Base-by-base conservation (phyloP, 2,329 filamentous ascomycete species). In the Alternaria triticina region DNA sequence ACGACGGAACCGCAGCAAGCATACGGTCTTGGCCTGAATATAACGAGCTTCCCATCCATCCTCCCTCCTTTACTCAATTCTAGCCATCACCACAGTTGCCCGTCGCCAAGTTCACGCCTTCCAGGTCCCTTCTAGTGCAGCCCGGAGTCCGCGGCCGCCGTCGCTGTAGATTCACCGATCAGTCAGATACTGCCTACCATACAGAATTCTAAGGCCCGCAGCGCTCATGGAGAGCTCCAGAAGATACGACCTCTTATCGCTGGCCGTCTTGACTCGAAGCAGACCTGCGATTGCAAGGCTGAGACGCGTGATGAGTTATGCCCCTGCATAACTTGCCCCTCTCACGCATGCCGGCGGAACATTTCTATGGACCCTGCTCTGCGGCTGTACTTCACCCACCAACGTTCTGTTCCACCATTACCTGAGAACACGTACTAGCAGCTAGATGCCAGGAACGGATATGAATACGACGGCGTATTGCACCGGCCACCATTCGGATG, bases 271-370 rank as follows among this genome's bases (percentile, higher is more conserved):
- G 54, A 47, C 12, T 54, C 17, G 10, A 8, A 9, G 28, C 30
- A 22, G 52, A 22, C 40, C 15, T 40, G 25, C 17, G 30, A 47
- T n/a, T 45, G 49, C 43, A 55, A 50, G 33, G 55, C 55, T 57
- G 49, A 59, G 17, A 59, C 43, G 49, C 49, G 47, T 49, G 49
- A 33, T 25, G 17, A 62, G 50, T 55, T 52, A 28, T 61, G 56
- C 44, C 55, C 43, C 58, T 62, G 60, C 59, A 65, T 65, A 55
- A 59, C 46, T 43, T 62, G 43, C 59, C 59, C 46, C 63, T 54
- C 51, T 54, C 23, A 51, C 17, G 28, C 59, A 54, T 28, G 9
- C 46, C 44, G 36, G 28, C 30, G 17, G 47, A 50, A 59, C 47
- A 33, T 36, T 61, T 43, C 22, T 36, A 28, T 64, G 63, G 54